Conservation (phyloP, 257 asterid species). For the Fraxinus quadrangulata region DNA sequence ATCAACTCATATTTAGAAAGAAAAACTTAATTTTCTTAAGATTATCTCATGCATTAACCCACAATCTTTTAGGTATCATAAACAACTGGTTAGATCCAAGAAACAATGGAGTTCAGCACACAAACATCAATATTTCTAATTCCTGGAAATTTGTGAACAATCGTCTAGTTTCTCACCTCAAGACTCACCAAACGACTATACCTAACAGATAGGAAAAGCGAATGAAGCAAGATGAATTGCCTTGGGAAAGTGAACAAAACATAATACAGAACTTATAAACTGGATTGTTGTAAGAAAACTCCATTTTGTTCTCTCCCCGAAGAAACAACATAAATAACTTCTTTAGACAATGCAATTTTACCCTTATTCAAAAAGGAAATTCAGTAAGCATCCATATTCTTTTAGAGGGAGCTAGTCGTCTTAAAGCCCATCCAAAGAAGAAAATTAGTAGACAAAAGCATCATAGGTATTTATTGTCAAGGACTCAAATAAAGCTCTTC, state of each 20-base stretch:
- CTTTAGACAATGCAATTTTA: neutral
- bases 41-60: too few species aligned
- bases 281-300: neutral
- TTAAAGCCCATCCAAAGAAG: neutral
- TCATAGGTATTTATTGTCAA: neutral
- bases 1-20: too few species aligned
- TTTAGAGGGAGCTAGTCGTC: neutral
- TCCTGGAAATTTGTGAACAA: too few species aligned
- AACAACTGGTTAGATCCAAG: too few species aligned
- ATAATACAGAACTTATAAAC: too few species aligned
- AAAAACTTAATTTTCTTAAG: too few species aligned
- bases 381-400: neutral
- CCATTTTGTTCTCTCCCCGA: neutral
- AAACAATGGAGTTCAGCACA: too few species aligned
- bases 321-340: neutral
- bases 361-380: too few species aligned
- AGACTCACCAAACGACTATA: neutral
- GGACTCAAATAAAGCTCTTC: neutral
- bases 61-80: too few species aligned
- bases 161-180: neutral
- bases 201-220: neutral
- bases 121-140: too few species aligned
- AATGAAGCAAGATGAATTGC: too few species aligned
- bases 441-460: neutral
- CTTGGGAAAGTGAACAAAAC: too few species aligned